These are phyloP conservation scores for Cenococcum geophilum DNA, from an alignment of 495 filamentous ascomycete genomes.

Conservation along the genomic window DNA sequence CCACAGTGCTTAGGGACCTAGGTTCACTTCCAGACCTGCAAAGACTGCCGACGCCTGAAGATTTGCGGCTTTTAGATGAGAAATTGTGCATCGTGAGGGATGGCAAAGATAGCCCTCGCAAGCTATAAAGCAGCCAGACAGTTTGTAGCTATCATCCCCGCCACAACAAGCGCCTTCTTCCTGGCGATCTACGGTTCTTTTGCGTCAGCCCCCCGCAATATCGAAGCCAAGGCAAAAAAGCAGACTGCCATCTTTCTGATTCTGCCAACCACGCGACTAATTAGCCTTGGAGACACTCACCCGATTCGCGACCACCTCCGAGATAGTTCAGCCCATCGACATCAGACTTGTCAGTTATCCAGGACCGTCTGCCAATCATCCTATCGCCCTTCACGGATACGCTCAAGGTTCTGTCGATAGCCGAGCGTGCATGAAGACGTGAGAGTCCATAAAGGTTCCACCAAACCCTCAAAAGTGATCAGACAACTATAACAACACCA, in stretches of 20 bases:
- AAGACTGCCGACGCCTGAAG: neutral
- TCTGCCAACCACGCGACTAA: slow-evolving; percentile 19
- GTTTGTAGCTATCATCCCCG: neutral
- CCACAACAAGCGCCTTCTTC: neutral
- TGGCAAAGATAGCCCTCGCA: slow-evolving; percentile 22
- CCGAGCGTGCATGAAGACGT: slow-evolving; percentile 18
- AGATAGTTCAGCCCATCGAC: neutral
- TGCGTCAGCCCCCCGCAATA: slow-evolving; percentile 21
- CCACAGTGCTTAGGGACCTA: slow-evolving; percentile 2
- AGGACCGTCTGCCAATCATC: slow-evolving; percentile 3
- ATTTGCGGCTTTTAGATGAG: neutral
- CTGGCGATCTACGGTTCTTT: slow-evolving; percentile 13
- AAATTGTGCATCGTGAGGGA: slow-evolving; percentile 18
- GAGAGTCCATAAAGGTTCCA: slow-evolving; percentile 26
- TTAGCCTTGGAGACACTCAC: neutral
- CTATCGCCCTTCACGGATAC: neutral
- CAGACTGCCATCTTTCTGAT: slow-evolving; percentile 10
- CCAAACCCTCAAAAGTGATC: slow-evolving; percentile 33
- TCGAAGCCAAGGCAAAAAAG: slow-evolving; percentile 19
- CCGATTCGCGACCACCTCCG: slow-evolving; percentile 7
- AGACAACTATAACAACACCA: neutral
- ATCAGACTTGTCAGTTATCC: neutral
- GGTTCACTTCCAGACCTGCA: slow-evolving; percentile 1
- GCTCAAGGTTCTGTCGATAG: neutral
- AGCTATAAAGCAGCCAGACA: slow-evolving; percentile 11